Evolutionary conservation across 768 basidiomycete genomes (phyloP).

Genomic region (Lyophyllum shimeji): DNA sequence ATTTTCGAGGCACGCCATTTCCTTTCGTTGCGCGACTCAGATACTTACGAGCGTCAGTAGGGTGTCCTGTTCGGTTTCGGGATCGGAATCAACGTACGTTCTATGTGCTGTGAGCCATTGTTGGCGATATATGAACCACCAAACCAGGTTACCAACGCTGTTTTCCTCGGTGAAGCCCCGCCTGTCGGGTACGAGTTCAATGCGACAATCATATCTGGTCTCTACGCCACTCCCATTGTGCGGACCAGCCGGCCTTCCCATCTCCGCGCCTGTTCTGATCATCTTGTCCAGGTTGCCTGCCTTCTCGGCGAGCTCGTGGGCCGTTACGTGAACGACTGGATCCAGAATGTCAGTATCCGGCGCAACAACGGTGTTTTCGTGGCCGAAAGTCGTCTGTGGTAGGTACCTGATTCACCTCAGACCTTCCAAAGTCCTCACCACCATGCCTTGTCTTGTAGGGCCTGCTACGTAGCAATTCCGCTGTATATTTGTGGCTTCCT

Average conservation of each 20-base stretch:
- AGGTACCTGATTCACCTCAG: conserved; percentile 4
- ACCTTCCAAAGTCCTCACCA: background rate
- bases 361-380: conserved; percentile 59
- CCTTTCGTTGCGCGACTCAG: background rate
- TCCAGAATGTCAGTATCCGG: conserved; percentile 44
- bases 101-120: background rate
- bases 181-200: conserved; percentile 57
- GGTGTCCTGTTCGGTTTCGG: conserved; percentile 62
- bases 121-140: background rate
- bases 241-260: background rate
- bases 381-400: conserved; percentile 64
- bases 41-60: conserved; percentile 19
- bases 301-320: conserved; percentile 53
- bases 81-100: conserved; percentile 58
- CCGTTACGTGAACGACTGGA: conserved; percentile 52
- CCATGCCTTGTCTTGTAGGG: conserved; percentile 40
- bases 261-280: background rate
- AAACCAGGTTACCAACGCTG: conserved; percentile 58
- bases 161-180: conserved; percentile 57
- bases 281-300: conserved; percentile 41
- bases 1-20: conserved; percentile 46
- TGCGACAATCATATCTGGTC: conserved; percentile 49
- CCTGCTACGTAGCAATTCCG: conserved; percentile 57
- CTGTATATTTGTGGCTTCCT: conserved; percentile 66
- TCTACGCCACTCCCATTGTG: conserved; percentile 58